Percentiles rank a stretch among this genome's conserved stretches.
phyloP scores from a whole-genome alignment of 73 alveolate species.

The Paramecium octaurelia region DNA sequence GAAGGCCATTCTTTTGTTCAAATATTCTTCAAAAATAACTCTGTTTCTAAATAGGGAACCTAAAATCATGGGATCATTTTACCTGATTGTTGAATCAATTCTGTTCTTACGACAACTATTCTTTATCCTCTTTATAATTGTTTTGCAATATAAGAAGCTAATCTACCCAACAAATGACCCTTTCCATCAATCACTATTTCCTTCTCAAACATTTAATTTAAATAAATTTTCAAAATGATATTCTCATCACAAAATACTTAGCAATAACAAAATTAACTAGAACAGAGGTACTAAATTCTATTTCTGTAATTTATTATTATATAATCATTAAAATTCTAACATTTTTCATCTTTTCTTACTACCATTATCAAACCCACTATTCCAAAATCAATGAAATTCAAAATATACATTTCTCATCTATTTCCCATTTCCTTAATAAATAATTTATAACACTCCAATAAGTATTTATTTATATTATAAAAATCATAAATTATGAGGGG shows the following conservation, averaged over 20 bases:
- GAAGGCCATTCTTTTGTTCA: conserved; percentile 91
- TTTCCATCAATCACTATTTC: conserved; percentile 95
- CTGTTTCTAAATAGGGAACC: conserved; percentile 57
- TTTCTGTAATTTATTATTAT: neutral
- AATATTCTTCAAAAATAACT: conserved; percentile 78
- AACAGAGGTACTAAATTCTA: neutral
- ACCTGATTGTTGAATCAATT: conserved; percentile 77
- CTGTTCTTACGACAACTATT: conserved; percentile 92
- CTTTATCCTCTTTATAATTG: conserved; percentile 91
- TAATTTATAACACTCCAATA: neutral
- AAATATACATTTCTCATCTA: neutral
- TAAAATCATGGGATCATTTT: neutral
- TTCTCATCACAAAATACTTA: neutral
- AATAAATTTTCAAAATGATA: neutral
- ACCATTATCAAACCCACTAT: neutral
- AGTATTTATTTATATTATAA: neutral
- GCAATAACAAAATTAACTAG: neutral
- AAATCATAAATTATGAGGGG: conserved; percentile 18
- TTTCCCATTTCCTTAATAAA: neutral
- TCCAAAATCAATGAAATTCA: neutral
- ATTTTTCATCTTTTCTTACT: neutral
- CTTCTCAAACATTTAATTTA: conserved; percentile 84
- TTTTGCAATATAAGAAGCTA: conserved; percentile 98
- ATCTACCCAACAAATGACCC: conserved; percentile 98
- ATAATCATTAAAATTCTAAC: neutral